phyloP scores from a whole-genome alignment of 116 monocot species.

The Trichopus zeylanicus region DNA sequence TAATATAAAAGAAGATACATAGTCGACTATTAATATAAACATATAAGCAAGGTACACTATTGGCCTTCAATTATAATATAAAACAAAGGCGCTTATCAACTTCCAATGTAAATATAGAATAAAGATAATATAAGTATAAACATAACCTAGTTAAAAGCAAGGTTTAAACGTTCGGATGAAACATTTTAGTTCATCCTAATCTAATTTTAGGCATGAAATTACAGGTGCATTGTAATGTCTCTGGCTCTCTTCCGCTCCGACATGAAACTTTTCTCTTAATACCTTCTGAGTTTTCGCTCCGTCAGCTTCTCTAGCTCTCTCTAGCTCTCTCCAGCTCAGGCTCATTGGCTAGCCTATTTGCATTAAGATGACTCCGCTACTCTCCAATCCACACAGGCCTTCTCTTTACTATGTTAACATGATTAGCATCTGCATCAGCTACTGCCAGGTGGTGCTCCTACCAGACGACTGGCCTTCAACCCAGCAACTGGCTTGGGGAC shows the following conservation, averaged over 20 bases:
- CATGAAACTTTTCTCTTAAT: conserved; percentile 81
- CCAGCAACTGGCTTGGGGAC: conserved; percentile 49
- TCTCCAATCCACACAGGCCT: conserved; percentile 34
- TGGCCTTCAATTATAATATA: too few relatives aligned
- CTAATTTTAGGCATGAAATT: too few relatives aligned
- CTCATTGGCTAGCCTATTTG: conserved; percentile 33
- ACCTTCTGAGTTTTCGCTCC: conserved; percentile 51
- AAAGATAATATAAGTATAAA: too few relatives aligned
- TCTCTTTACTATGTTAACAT: conserved; percentile 58
- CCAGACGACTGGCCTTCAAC: conserved; percentile 28
- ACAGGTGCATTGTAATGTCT: conserved; percentile 18
- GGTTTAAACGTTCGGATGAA: too few relatives aligned
- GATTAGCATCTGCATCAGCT: conserved; percentile 34
- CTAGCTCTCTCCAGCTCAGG: conserved; percentile 56
- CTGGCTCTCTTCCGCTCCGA: conserved; percentile 34
- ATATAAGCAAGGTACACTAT: too few relatives aligned
- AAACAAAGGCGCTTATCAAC: too few relatives aligned
- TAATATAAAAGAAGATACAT: too few relatives aligned
- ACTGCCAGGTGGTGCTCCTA: conserved; percentile 24
- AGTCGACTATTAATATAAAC: too few relatives aligned
- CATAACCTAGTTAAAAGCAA: too few relatives aligned
- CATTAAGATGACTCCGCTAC: conserved; percentile 42
- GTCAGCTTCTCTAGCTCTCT: conserved; percentile 62
- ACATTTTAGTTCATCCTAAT: too few relatives aligned
- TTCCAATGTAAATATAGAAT: too few relatives aligned